phyloP scores from a whole-genome alignment of 1,284 basidiomycete genomes.

The Coniophora puteana region DNA sequence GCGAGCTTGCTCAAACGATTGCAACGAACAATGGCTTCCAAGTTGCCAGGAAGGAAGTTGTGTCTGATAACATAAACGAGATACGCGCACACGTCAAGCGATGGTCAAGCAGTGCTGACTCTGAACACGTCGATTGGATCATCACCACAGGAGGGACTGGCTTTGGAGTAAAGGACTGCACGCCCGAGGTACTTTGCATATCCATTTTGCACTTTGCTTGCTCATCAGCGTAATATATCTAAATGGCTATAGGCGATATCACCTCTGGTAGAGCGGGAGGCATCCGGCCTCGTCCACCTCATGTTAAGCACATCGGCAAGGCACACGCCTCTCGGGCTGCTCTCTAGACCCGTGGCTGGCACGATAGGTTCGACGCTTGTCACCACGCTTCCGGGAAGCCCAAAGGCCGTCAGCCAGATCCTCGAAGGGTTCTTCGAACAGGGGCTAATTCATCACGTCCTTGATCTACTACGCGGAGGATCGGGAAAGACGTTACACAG shows the following conservation, averaged over 20 bases:
- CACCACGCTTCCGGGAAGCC: slow-evolving; percentile 79
- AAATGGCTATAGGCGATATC: slow-evolving; percentile 53
- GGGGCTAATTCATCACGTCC: slow-evolving; percentile 64
- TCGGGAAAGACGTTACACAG: slow-evolving; percentile 60
- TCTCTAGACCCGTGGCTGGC: slow-evolving; percentile 80
- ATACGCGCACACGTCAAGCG: too few relatives aligned
- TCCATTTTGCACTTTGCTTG: slow-evolving; percentile 2
- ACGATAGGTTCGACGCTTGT: slow-evolving; percentile 66
- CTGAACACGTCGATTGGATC: slow-evolving; percentile 59
- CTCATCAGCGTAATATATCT: slow-evolving; percentile 2
- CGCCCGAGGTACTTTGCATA: slow-evolving; percentile 63
- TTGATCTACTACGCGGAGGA: slow-evolving; percentile 73
- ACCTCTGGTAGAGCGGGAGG: slow-evolving; percentile 69
- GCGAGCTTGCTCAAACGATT: too few relatives aligned
- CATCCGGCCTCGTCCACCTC: slow-evolving; percentile 78
- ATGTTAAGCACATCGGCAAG: slow-evolving; percentile 65
- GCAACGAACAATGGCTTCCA: slow-evolving; percentile 39
- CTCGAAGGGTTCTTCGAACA: slow-evolving; percentile 56
- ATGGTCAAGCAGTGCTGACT: slow-evolving; percentile 45
- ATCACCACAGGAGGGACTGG: slow-evolving; percentile 87
- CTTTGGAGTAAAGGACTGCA: slow-evolving; percentile 74
- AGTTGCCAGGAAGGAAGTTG: slow-evolving; percentile 36
- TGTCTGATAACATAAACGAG: slow-evolving; percentile 61
- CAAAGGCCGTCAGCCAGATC: slow-evolving; percentile 82
- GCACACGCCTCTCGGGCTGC: slow-evolving; percentile 76